Conservation (phyloP, 1,139 yeast species). For the Kurtzmaniella natalensis region DNA sequence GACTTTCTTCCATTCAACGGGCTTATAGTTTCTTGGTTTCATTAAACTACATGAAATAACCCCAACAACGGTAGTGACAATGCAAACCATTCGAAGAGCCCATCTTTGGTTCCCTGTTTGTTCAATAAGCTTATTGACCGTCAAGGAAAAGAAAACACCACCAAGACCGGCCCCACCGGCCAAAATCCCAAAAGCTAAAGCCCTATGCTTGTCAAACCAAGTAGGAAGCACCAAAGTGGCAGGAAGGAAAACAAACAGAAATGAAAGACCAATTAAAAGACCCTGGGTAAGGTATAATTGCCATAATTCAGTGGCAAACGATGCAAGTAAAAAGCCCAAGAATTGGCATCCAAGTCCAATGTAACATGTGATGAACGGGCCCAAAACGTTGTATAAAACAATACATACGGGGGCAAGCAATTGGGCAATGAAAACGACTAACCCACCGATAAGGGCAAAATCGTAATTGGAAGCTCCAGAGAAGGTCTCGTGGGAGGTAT, state of each 20-base stretch:
- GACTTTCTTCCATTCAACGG: conserved; percentile 21
- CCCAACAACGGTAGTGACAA: conserved; percentile 42
- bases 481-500: conserved; percentile 41
- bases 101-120: conserved; percentile 55
- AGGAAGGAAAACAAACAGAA: conserved; percentile 58
- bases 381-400: conserved; percentile 29
- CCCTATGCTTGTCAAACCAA: conserved; percentile 56
- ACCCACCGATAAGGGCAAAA: conserved; percentile 68
- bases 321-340: conserved; percentile 58
- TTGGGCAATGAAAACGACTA: conserved; percentile 57
- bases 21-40: conserved; percentile 39
- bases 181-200: conserved; percentile 59
- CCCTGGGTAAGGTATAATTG: conserved; percentile 73
- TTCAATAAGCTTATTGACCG: conserved; percentile 43
- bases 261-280: conserved; percentile 56
- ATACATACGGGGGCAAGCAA: conserved; percentile 51
- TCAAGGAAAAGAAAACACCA: conserved; percentile 54
- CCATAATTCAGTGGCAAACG: conserved; percentile 58
- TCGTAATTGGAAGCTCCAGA: conserved; percentile 56
- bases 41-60: conserved; percentile 32
- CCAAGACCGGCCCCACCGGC: conserved; percentile 64
- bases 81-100: conserved; percentile 62
- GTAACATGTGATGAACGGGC: conserved; percentile 30
- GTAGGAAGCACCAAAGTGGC: conserved; percentile 54
- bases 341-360: conserved; percentile 51